A percentile compares a stretch with the other conserved stretches of the same genome.
Evolutionary conservation across 345 rosid species (phyloP).

Genomic region (Corchorus olitorius): DNA sequence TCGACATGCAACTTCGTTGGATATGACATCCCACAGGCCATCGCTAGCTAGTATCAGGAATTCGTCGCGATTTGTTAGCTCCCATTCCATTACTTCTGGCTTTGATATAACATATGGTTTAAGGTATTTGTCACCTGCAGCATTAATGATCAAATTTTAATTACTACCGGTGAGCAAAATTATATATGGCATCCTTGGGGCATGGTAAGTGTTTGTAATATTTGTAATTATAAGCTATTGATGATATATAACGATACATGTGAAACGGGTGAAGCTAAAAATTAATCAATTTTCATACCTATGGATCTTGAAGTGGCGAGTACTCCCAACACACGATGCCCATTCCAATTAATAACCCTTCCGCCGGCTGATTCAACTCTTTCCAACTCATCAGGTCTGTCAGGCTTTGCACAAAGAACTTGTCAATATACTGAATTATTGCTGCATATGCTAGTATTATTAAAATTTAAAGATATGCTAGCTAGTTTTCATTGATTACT

Average conservation of each 20-base stretch:
- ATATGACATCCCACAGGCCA: constrained; percentile 76
- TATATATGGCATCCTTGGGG: not conserved
- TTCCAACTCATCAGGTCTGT: constrained; percentile 54
- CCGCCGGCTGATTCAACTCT: constrained; percentile 72
- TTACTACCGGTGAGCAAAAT: not conserved
- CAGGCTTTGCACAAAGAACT: constrained; percentile 45
- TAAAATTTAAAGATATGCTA: not conserved
- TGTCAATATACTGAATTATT: not conserved
- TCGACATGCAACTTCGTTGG: constrained; percentile 64
- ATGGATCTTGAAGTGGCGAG: constrained; percentile 74
- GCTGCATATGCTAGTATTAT: not conserved
- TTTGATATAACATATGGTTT: constrained; percentile 56
- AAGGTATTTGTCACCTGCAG: constrained; percentile 59
- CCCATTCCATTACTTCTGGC: constrained; percentile 51
- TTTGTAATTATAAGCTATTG: too few species aligned
- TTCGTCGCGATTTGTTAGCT: constrained; percentile 49
- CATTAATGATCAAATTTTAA: constrained; percentile 6
- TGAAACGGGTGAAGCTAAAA: too few species aligned
- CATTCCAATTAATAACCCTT: constrained; percentile 65
- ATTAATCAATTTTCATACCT: constrained; percentile 32
- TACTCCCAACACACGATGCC: constrained; percentile 60
- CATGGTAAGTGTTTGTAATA: too few species aligned
- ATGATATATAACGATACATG: too few species aligned
- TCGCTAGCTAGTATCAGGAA: constrained; percentile 76
- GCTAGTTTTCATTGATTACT: not conserved